Evolutionary conservation across 495 filamentous ascomycete species (phyloP), one percentile per base, ranked within the genome.

Genomic region (Aspergillus cristatus): DNA sequence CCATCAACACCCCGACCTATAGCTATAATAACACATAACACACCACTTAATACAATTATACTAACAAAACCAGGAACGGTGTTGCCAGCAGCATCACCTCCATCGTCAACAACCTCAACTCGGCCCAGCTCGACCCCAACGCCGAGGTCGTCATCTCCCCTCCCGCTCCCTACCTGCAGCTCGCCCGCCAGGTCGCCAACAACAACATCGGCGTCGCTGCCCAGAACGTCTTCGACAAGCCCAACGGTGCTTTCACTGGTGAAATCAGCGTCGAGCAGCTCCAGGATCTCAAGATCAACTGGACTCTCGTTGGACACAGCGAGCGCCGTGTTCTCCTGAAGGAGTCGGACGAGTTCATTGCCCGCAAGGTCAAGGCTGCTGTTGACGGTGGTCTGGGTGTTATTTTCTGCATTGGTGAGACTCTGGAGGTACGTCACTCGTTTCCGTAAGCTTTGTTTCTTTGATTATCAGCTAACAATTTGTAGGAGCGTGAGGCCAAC

Each of bases 11-110:
- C n/a, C n/a, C n/a, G n/a, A n/a, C n/a, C n/a, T n/a, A 10, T 31
- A 40, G 37, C 14, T 38, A 32, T 37, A 22, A 6, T 12, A 29
- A 28, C 17, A 35, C 30, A 43, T 38, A 50, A 42, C 36, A 25
- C 24, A 42, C 35, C 15, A 18, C 18, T 35, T n/a, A n/a, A n/a
- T n/a, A n/a, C n/a, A n/a, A n/a, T n/a, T n/a, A n/a, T n/a, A n/a
- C n/a, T n/a, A n/a, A n/a, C n/a, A n/a, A n/a, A n/a, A n/a, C n/a
- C 48, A 94, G 87, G 87, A 98, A 97, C 74, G 90, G 91, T 65
- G 84, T 82, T 46, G 75, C 82, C 57, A 74, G 83, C 59, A 77
- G 78, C 68, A 84, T 93, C 68, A 87, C 81, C 57, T 70, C 75
- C 47, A 96, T 98, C 67, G 76, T 96, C 61, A 71, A 82, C 33